phyloP scores from a whole-genome alignment of 2,329 filamentous ascomycete species.

The Fusarium tricinctum region DNA sequence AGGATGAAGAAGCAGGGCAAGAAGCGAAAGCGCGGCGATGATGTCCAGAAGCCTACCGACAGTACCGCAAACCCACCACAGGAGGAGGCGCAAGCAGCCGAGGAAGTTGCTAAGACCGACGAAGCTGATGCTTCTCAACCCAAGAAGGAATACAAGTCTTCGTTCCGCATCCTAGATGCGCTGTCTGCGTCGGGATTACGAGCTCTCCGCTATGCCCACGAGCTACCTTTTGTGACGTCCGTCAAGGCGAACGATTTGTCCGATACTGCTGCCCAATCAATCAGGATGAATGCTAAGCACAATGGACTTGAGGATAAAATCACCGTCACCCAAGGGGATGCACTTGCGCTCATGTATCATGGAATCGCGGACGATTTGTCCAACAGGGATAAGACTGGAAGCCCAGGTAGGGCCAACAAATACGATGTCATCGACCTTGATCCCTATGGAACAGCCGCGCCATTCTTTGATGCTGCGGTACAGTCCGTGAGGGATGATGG shows the following conservation, averaged over 20 bases:
- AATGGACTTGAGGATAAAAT: conserved; percentile 82
- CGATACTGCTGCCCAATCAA: conserved; percentile 80
- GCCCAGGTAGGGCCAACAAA: conserved; percentile 61
- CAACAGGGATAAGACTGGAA: conserved; percentile 57
- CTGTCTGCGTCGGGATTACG: conserved; percentile 93
- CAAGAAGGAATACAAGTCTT: conserved; percentile 54
- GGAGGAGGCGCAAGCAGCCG: conserved; percentile 29
- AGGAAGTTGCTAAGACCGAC: conserved; percentile 25
- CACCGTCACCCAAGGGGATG: conserved; percentile 82
- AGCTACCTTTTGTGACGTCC: conserved; percentile 85
- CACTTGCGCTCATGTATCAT: conserved; percentile 91
- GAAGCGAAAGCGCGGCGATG: conserved; percentile 63
- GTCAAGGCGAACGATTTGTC: conserved; percentile 94
- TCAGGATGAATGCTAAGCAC: conserved; percentile 86
- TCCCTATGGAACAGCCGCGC: conserved; percentile 92
- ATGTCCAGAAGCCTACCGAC: conserved; percentile 49
- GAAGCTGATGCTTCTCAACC: conserved; percentile 35
- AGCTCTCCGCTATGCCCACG: conserved; percentile 90
- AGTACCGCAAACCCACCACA: conserved; percentile 20
- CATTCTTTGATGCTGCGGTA: conserved; percentile 91
- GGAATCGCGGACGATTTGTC: conserved; percentile 69
- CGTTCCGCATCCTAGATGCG: conserved; percentile 91
- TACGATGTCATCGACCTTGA: conserved; percentile 98
- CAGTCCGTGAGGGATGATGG: conserved; percentile 87
- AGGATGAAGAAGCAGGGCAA: conserved; percentile 57